Evolutionary conservation across 2,329 filamentous ascomycete genomes (phyloP), one percentile per base, ranked within the genome.

Genomic region (Pseudopithomyces chartarum): DNA sequence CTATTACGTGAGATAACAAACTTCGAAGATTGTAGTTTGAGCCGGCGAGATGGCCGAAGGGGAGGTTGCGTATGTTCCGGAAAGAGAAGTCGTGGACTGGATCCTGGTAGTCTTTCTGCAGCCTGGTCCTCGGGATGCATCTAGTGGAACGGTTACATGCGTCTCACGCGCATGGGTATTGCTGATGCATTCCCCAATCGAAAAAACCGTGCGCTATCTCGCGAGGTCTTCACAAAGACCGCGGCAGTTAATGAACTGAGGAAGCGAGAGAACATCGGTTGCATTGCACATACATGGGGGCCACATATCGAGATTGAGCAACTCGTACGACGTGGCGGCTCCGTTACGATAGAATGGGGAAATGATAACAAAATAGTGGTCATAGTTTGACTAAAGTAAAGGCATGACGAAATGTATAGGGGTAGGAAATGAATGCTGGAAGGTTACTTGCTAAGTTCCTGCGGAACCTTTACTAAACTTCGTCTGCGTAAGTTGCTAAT

Each of bases 131-230:
- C 46, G 34, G 48, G 49, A 39, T 23, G 32, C 42, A 36, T 42
- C 48, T 40, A 40, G 39, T 46, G 49, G 48, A 42, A 61, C 50
- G 23, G 52, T 55, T 52, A 56, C 55, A 58, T 54, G 45, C 44
- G 22, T 49, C 52, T 55, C 33, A 54, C 40, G 17, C 39, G 45
- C 26, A 51, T 46, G 17, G 32, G 36, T 26, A 39, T 49, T 23
- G 32, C 26, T 40, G 19, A n/a, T 34, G 36, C 15, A 43, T 49
- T 23, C 12, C 39, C 48, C 50, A 3, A 15, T 22, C 49, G 36
- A 55, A 26, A 34, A 44, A 48, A 22, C 29, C 34, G 34, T 10
- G 47, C 22, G 36, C 29, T 47, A 19, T 43, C 15, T 26, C 20
- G 17, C 12, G 22, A 11, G n/a, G n/a, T 40, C 13, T 33, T n/a